phyloP scores from a whole-genome alignment of 768 basidiomycete species.

The Stropharia rugosoannulata region DNA sequence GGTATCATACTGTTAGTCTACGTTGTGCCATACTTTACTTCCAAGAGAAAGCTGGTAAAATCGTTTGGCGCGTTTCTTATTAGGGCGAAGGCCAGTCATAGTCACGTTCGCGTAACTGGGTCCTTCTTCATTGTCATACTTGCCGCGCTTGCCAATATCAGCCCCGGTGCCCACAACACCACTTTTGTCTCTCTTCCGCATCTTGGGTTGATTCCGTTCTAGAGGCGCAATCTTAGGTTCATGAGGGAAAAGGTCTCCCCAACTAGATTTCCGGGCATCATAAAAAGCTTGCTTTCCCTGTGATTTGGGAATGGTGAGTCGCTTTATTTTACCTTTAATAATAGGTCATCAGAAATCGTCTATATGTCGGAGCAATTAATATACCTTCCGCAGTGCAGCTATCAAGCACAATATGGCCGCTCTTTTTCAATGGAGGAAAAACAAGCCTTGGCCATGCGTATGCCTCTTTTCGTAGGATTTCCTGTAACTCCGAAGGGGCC shows the following conservation, averaged over 20 bases:
- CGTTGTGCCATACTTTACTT: slow-evolving; percentile 22
- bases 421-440: slow-evolving; percentile 88
- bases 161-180: slow-evolving; percentile 32
- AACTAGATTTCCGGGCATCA: slow-evolving; percentile 88
- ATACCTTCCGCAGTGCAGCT: slow-evolving; percentile 81
- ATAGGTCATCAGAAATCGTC: slow-evolving; percentile 1
- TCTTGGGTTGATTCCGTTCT: slow-evolving; percentile 48
- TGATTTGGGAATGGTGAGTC: slow-evolving; percentile 87
- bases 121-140: slow-evolving; percentile 17
- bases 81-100: slow-evolving; percentile 19
- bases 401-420: slow-evolving; percentile 91
- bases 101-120: slow-evolving; percentile 23
- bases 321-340: slow-evolving; percentile 84
- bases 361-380: slow-evolving; percentile 11
- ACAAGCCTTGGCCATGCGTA: slow-evolving; percentile 90
- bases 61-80: slow-evolving; percentile 24
- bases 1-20: slow-evolving; percentile 7
- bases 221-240: slow-evolving; percentile 75
- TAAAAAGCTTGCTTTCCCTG: slow-evolving; percentile 96
- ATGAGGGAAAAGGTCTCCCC: slow-evolving; percentile 98
- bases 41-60: slow-evolving; percentile 30
- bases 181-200: slow-evolving; percentile 16
- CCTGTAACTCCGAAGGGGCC: slow-evolving; percentile 40
- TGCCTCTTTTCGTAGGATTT: slow-evolving; percentile 67
- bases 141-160: slow-evolving; percentile 58